Percentiles rank a stretch among this genome's conserved stretches.
These are phyloP conservation scores for Penicillium waksmanii DNA, from an alignment of 495 filamentous ascomycete species.

Conservation along the genomic window DNA sequence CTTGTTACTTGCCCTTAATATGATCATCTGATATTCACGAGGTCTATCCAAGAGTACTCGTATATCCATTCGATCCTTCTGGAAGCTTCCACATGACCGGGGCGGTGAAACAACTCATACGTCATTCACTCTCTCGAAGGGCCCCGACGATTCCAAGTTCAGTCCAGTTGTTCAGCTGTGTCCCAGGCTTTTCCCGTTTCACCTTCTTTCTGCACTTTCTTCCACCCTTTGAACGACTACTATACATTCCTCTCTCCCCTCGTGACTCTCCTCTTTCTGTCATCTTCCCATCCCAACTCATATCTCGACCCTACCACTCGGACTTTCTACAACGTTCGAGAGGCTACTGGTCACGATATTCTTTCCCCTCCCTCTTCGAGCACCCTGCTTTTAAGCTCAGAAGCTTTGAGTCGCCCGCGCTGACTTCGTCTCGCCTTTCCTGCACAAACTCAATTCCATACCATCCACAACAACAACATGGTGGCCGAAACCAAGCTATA, in stretches of 20 bases:
- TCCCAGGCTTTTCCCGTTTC: background rate
- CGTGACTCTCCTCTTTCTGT: background rate
- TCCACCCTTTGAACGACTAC: background rate
- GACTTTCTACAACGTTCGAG: conserved; percentile 46
- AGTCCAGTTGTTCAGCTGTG: background rate
- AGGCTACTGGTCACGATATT: conserved; percentile 15
- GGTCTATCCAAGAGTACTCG: too few relatives aligned
- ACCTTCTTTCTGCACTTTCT: background rate
- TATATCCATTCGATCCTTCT: background rate
- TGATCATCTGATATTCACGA: too few relatives aligned
- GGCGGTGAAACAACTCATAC: background rate
- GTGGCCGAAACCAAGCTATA: conserved; percentile 88
- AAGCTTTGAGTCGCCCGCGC: conserved; percentile 8
- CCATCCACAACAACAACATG: conserved; percentile 54
- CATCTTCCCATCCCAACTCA: background rate
- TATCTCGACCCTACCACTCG: background rate
- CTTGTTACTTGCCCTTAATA: too few relatives aligned
- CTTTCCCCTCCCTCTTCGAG: conserved; percentile 13
- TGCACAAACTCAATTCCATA: conserved; percentile 23
- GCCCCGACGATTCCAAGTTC: background rate
- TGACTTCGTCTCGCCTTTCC: conserved; percentile 11
- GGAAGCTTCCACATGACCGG: background rate
- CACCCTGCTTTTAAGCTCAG: conserved; percentile 19
- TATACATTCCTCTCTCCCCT: background rate
- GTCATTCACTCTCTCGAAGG: conserved; percentile 2